These are phyloP conservation scores for Trichaptum fuscoviolaceum DNA, from an alignment of 768 basidiomycete species.

Conservation along the genomic window DNA sequence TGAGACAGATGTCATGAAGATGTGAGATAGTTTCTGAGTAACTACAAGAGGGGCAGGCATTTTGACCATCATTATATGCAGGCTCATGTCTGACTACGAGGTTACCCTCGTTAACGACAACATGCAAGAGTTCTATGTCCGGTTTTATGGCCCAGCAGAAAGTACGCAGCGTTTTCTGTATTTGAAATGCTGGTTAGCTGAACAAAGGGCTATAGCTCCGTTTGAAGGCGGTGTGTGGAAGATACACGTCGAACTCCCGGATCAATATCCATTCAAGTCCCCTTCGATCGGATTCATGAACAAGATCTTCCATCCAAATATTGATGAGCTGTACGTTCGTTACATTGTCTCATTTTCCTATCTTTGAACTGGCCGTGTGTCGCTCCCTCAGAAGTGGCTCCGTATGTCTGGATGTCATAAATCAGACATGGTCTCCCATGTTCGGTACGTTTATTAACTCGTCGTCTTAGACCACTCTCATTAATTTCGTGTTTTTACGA, in stretches of 20 bases:
- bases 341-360: conserved; percentile 7
- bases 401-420: conserved; percentile 97
- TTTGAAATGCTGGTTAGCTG: conserved; percentile 3
- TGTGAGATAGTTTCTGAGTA: conserved; percentile 46
- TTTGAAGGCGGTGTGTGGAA: conserved; percentile 99
- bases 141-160: conserved; percentile 89
- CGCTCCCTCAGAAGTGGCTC: conserved; percentile 74
- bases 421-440: conserved; percentile 99
- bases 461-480: background rate
- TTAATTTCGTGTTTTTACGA: background rate
- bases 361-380: conserved; percentile 10
- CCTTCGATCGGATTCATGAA: conserved; percentile 99
- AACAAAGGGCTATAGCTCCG: conserved; percentile 53
- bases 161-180: conserved; percentile 50
- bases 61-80: conserved; percentile 28
- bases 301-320: conserved; percentile 99
- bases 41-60: conserved; percentile 5
- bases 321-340: conserved; percentile 88
- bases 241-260: conserved; percentile 97
- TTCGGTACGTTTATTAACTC: conserved; percentile 61
- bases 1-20: conserved; percentile 99
- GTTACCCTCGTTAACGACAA: conserved; percentile 96
- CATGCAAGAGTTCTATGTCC: conserved; percentile 99
- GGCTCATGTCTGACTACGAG: conserved; percentile 98
- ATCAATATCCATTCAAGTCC: conserved; percentile 98